Percentiles rank a stretch among this genome's conserved stretches.
phyloP scores from a whole-genome alignment of 139 green algal genomes.

The Chlamydomonas sp. region DNA sequence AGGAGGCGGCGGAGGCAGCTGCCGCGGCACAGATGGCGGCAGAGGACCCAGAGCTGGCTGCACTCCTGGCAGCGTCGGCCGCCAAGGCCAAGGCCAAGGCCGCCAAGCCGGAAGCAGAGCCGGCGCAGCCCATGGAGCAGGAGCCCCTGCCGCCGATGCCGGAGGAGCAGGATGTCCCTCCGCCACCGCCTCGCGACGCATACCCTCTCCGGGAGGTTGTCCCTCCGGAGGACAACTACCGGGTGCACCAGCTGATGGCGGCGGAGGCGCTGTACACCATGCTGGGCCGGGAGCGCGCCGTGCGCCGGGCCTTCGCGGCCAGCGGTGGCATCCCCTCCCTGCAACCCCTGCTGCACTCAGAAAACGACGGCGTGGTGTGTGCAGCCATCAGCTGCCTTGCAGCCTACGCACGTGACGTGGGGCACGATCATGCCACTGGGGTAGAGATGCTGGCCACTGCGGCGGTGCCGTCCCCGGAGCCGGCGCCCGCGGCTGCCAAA shows the following conservation, averaged over 20 bases:
- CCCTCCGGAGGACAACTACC: conserved; percentile 17
- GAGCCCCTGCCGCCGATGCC: neutral
- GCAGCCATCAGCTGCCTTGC: conserved; percentile 30
- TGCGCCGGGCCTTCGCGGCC: conserved; percentile 34
- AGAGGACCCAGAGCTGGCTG: conserved; percentile 23
- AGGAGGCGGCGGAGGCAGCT: conserved; percentile 9
- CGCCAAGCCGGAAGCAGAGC: neutral
- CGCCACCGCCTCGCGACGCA: neutral
- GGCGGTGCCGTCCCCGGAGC: neutral
- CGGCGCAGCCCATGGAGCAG: neutral
- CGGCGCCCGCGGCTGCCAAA: neutral
- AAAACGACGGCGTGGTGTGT: conserved; percentile 29
- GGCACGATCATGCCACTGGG: conserved; percentile 16
- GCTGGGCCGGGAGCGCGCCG: conserved; percentile 40
- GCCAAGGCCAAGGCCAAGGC: neutral
- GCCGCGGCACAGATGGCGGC: conserved; percentile 26
- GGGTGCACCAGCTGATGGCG: conserved; percentile 40
- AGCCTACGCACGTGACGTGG: conserved; percentile 40
- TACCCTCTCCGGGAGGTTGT: neutral
- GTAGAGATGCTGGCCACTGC: conserved; percentile 16
- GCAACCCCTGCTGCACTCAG: conserved; percentile 5
- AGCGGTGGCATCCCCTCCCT: conserved; percentile 29
- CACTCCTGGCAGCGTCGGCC: neutral
- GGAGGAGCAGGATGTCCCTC: neutral
- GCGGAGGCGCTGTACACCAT: conserved; percentile 51